Evolutionary conservation across 768 basidiomycete genomes (phyloP), one percentile per base, ranked within the genome.

Genomic region (Phlebiopsis gigantea): DNA sequence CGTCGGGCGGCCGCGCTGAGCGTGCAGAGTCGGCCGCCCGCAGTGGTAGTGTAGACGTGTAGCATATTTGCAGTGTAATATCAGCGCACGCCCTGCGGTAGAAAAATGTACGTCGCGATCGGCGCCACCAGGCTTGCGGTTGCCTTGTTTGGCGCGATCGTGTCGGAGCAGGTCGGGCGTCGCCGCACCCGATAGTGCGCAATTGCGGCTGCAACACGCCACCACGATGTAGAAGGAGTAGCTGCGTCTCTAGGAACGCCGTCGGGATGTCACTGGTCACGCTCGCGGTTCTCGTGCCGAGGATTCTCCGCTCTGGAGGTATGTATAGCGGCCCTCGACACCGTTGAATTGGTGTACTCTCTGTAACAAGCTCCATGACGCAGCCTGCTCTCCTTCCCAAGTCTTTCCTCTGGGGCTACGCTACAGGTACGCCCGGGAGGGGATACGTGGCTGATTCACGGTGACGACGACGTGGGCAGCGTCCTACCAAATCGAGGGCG

Each of bases 401-500:
- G 50, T 79, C 81, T 61, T 85, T 87, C 65, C 71, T 85, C 30
- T 87, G 84, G 81, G 84, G 84, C 28, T 85, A 84, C 62, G 84
- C 85, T 4, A 87, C 86, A 22, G 83, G 85, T 81, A 59, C 58
- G 78, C 66, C 7, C n/a, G n/a, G 12, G 39, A 10, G 39, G 39
- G 39, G 12, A n/a, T 41, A 41, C n/a, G 39, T n/a, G 19, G 8
- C 8, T n/a, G n/a, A n/a, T n/a, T n/a, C n/a, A n/a, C n/a, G n/a
- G n/a, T n/a, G n/a, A n/a, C n/a, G n/a, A 25, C 14, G 14, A 14
- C 19, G 4, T 31, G 1, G 25, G 5, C 67, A 69, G 78, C 78
- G 7, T 65, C 70, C 51, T 76, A 76, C 49, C 76, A 81, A 72
- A 80, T 81, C 49, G 80, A 81, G 67, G 80, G 79, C 26, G 73